phyloP scores from a whole-genome alignment of 2,329 filamentous ascomycete genomes.

The Phaeomoniella chlamydospora region DNA sequence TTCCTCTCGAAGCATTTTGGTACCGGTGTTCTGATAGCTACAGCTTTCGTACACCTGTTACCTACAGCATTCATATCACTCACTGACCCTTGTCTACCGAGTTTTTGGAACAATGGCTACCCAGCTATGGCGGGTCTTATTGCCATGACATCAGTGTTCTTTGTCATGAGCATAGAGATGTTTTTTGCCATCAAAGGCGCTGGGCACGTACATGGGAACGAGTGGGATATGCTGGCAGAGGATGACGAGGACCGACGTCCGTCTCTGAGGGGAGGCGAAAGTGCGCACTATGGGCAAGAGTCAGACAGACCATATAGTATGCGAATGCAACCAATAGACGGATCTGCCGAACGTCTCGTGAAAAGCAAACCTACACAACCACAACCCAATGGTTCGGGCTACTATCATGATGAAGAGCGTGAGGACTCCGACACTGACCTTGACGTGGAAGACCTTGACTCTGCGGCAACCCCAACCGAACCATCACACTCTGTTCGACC shows the following conservation, averaged over 20 bases:
- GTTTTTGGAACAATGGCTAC: slow-evolving; percentile 30
- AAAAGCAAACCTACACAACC: slow-evolving; percentile 1
- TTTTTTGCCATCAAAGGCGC: slow-evolving; percentile 53
- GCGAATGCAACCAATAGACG: neutral
- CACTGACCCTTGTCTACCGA: slow-evolving; percentile 46
- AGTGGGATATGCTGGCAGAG: slow-evolving; percentile 27
- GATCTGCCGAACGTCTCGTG: slow-evolving; percentile 1
- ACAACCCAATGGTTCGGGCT: neutral
- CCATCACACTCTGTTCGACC: neutral
- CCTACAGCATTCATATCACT: slow-evolving; percentile 54
- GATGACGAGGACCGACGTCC: neutral
- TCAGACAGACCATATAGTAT: neutral
- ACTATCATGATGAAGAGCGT: slow-evolving; percentile 21
- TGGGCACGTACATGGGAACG: slow-evolving; percentile 40
- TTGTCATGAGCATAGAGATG: slow-evolving; percentile 40
- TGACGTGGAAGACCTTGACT: slow-evolving; percentile 30
- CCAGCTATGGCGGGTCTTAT: slow-evolving; percentile 34
- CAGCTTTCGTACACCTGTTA: slow-evolving; percentile 66
- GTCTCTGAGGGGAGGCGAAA: neutral
- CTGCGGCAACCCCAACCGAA: neutral
- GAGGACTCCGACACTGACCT: slow-evolving; percentile 46
- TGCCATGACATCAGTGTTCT: slow-evolving; percentile 27
- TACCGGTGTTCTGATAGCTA: slow-evolving; percentile 74
- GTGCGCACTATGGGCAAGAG: neutral
- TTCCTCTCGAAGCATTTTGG: slow-evolving; percentile 62